Evolutionary conservation across 1,139 yeast genomes (phyloP).

Genomic region (Kurtzmaniella quercitrusa): DNA sequence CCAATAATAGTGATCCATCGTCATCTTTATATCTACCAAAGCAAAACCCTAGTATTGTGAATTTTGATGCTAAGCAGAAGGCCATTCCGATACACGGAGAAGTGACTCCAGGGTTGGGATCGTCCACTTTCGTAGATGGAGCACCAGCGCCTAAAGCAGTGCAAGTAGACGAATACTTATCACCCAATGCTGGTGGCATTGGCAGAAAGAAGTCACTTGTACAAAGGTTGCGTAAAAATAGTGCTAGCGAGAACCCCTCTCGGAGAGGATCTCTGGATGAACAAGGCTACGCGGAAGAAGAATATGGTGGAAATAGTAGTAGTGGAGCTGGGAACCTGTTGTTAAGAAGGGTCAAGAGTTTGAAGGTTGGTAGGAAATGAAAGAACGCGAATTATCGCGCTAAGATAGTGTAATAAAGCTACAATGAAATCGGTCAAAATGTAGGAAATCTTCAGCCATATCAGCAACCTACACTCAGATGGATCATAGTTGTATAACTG

Average conservation of each 20-base stretch:
- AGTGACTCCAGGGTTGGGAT: constrained; percentile 82
- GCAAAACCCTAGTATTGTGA: constrained; percentile 49
- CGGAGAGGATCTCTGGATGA: constrained; percentile 34
- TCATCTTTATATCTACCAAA: constrained; percentile 33
- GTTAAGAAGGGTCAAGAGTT: constrained; percentile 80
- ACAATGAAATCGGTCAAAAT: too few species aligned
- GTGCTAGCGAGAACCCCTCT: constrained; percentile 29
- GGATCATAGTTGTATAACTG: too few species aligned
- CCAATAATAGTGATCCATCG: constrained; percentile 14
- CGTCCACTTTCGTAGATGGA: constrained; percentile 90
- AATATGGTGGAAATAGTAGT: constrained; percentile 5
- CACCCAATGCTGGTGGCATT: constrained; percentile 29
- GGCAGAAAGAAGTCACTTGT: constrained; percentile 74
- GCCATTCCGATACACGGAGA: constrained; percentile 80
- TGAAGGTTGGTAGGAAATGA: constrained; percentile 58
- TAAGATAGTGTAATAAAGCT: neutral
- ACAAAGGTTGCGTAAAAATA: constrained; percentile 54
- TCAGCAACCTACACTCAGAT: too few species aligned
- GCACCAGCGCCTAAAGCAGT: constrained; percentile 75
- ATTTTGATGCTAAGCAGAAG: constrained; percentile 67
- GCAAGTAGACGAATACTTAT: constrained; percentile 23
- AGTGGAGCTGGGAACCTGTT: constrained; percentile 46
- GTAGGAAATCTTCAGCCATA: too few species aligned
- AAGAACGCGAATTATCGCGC: neutral
- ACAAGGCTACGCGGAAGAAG: constrained; percentile 19